A percentile compares a stretch with the other conserved stretches of the same genome.
phyloP scores from a whole-genome alignment of 2,329 filamentous ascomycete genomes.

The Diaporthe amygdali region DNA sequence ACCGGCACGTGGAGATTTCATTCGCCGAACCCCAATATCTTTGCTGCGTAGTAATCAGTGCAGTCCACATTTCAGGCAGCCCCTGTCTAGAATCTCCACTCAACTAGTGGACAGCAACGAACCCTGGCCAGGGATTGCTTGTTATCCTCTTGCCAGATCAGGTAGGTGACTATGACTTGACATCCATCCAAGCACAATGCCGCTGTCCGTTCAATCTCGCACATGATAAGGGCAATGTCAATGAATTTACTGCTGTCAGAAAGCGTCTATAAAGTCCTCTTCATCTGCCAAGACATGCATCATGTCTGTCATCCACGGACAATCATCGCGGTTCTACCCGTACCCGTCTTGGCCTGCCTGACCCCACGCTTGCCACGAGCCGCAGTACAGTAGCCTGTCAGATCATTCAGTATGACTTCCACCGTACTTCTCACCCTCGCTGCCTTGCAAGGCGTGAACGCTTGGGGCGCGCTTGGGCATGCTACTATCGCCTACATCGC shows the following conservation, averaged over 20 bases:
- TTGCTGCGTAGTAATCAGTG: background rate
- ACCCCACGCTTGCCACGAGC: background rate
- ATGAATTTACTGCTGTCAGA: background rate
- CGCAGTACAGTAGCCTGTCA: background rate
- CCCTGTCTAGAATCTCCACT: background rate
- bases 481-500: conserved; percentile 46
- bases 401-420: background rate
- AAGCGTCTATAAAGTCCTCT: background rate
- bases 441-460: conserved; percentile 18
- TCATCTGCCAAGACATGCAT: conserved; percentile 3
- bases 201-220: background rate
- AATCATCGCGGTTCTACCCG: conserved; percentile 5
- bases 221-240: background rate
- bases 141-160: background rate
- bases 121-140: background rate
- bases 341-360: conserved; percentile 2
- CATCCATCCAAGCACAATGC: background rate
- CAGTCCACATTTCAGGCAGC: background rate
- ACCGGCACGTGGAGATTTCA: background rate
- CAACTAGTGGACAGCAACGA: background rate
- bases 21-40: background rate
- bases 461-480: conserved; percentile 38
- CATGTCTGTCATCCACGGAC: background rate
- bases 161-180: background rate
- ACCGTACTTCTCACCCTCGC: conserved; percentile 18